Conservation (phyloP, 2,329 filamentous ascomycete species). For the Cladobotryum protrusum region DNA sequence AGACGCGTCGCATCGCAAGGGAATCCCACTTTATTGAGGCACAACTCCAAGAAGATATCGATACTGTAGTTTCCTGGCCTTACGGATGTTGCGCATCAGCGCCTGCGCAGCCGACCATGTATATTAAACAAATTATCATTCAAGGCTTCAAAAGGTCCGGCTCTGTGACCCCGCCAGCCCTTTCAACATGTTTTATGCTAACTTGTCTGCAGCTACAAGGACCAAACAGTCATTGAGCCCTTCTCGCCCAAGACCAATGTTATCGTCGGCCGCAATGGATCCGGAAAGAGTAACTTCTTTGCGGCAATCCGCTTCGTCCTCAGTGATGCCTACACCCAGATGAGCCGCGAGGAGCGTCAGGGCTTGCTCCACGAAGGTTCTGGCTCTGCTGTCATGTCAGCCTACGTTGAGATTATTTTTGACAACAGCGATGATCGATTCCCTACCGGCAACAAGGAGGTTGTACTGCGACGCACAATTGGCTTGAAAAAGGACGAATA, state of each 20-base stretch:
- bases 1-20: constrained; percentile 17
- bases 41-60: constrained; percentile 13
- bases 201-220: constrained; percentile 75
- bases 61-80: constrained; percentile 19
- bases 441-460: constrained; percentile 83
- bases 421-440: constrained; percentile 97
- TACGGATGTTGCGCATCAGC: constrained; percentile 33
- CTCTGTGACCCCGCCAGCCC: constrained; percentile 9
- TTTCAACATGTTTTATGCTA: not conserved
- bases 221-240: constrained; percentile 96
- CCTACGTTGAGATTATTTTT: constrained; percentile 99
- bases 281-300: constrained; percentile 99
- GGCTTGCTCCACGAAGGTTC: constrained; percentile 96
- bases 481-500: constrained; percentile 98
- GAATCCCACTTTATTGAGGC: constrained; percentile 6
- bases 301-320: constrained; percentile 97
- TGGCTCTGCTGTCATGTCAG: constrained; percentile 95
- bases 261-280: constrained; percentile 97
- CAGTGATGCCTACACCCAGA: constrained; percentile 93
- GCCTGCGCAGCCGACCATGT: constrained; percentile 57
- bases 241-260: constrained; percentile 98
- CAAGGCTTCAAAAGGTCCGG: constrained; percentile 97
- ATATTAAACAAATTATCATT: constrained; percentile 99
- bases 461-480: constrained; percentile 88
- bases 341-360: constrained; percentile 92